A percentile compares a stretch with the other conserved stretches of the same genome.
Evolutionary conservation across 1,284 basidiomycete species (phyloP).

Genomic region (Phlebopus sp.): DNA sequence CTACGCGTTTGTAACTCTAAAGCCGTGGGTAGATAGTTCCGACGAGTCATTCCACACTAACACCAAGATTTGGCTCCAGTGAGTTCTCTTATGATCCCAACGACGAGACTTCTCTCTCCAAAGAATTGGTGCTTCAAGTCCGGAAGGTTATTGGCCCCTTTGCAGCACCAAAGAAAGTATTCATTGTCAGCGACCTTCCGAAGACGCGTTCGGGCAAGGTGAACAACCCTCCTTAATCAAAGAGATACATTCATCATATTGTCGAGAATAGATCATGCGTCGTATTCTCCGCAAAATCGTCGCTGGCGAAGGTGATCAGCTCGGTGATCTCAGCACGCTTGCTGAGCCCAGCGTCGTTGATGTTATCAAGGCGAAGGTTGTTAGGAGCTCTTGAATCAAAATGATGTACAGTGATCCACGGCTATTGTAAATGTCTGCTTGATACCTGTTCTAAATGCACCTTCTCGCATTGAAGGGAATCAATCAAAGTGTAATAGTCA

Average conservation of each 20-base stretch:
- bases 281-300: slow-evolving; percentile 95
- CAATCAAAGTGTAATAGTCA: slow-evolving; percentile 5
- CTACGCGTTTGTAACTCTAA: slow-evolving; percentile 81
- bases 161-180: slow-evolving; percentile 91
- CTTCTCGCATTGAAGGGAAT: not conserved
- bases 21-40: slow-evolving; percentile 49
- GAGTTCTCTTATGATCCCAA: slow-evolving; percentile 76
- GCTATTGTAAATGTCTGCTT: not conserved
- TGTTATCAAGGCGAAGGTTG: slow-evolving; percentile 75
- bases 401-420: not conserved
- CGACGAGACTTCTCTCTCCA: slow-evolving; percentile 71
- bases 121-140: slow-evolving; percentile 93
- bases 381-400: slow-evolving; percentile 30
- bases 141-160: slow-evolving; percentile 96
- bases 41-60: not conserved
- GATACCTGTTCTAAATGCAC: not conserved
- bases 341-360: slow-evolving; percentile 87
- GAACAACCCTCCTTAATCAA: slow-evolving; percentile 12
- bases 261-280: slow-evolving; percentile 72
- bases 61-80: slow-evolving; percentile 37
- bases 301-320: slow-evolving; percentile 88
- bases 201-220: slow-evolving; percentile 98
- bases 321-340: slow-evolving; percentile 89
- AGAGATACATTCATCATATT: not conserved
- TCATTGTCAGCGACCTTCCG: slow-evolving; percentile 83